Conservation (phyloP, 257 asterid species). For the Przewalskia tangutica region DNA sequence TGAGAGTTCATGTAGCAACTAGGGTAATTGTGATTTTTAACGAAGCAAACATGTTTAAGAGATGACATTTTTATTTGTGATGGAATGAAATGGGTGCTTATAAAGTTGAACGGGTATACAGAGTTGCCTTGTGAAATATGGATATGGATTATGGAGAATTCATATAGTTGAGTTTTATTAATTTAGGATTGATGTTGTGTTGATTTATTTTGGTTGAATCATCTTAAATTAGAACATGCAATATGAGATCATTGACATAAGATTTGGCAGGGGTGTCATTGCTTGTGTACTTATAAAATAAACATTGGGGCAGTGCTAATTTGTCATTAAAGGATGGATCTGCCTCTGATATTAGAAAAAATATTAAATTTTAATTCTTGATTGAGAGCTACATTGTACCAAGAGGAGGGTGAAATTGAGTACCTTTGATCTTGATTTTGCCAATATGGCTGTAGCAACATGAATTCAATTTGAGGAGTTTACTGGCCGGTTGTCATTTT, state of each 20-base stretch:
- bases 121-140: too few species aligned
- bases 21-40: too few species aligned
- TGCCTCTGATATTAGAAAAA: too few species aligned
- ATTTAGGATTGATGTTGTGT: too few species aligned
- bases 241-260: too few species aligned
- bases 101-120: too few species aligned
- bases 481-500: constrained; percentile 51
- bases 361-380: neutral
- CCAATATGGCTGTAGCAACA: constrained; percentile 43
- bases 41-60: too few species aligned
- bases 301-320: too few species aligned
- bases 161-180: too few species aligned
- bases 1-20: neutral
- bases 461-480: constrained; percentile 20
- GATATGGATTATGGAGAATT: too few species aligned
- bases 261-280: neutral
- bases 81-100: neutral
- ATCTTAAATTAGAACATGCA: neutral
- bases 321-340: too few species aligned
- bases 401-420: constrained; percentile 24
- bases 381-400: constrained; percentile 34
- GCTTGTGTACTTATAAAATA: too few species aligned
- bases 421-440: constrained; percentile 32
- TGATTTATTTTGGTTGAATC: neutral
- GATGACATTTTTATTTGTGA: neutral